Conservation (phyloP, 2,329 filamentous ascomycete genomes). For the Aureobasidium uvarum region DNA sequence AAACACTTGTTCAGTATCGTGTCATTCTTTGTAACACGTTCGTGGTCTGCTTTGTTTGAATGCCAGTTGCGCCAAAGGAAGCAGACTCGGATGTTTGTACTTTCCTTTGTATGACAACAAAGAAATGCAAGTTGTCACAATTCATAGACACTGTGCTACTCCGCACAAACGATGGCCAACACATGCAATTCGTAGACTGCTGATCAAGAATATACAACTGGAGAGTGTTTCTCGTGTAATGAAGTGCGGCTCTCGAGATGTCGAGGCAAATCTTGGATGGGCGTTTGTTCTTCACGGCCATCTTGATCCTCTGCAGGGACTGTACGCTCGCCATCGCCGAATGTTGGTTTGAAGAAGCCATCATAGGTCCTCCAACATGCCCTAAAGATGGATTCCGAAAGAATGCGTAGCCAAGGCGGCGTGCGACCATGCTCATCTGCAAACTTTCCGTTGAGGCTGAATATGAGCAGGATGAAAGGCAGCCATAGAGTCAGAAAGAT, state of each 20-base stretch:
- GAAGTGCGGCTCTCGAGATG: neutral
- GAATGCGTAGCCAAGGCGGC: constrained; percentile 63
- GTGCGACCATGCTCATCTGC: constrained; percentile 64
- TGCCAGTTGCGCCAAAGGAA: neutral
- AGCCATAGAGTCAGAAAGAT: constrained; percentile 62
- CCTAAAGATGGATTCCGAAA: constrained; percentile 55
- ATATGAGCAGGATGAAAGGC: constrained; percentile 57
- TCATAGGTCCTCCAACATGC: constrained; percentile 66
- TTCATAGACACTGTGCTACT: neutral
- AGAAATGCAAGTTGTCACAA: neutral
- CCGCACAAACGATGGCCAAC: neutral
- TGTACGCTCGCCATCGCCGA: constrained; percentile 83
- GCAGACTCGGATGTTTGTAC: neutral
- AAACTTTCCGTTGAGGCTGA: constrained; percentile 52
- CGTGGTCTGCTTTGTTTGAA: neutral
- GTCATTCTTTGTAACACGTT: neutral
- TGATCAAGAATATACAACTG: neutral
- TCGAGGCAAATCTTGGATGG: neutral
- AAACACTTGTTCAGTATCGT: neutral
- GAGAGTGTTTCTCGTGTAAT: neutral
- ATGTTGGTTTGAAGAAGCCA: constrained; percentile 60
- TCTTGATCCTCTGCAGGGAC: constrained; percentile 36
- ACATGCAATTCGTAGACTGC: no score
- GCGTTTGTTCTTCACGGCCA: neutral
- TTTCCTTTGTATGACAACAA: neutral